Evolutionary conservation across 257 asterid genomes (phyloP).

Genomic region (Pogostemon cablin): DNA sequence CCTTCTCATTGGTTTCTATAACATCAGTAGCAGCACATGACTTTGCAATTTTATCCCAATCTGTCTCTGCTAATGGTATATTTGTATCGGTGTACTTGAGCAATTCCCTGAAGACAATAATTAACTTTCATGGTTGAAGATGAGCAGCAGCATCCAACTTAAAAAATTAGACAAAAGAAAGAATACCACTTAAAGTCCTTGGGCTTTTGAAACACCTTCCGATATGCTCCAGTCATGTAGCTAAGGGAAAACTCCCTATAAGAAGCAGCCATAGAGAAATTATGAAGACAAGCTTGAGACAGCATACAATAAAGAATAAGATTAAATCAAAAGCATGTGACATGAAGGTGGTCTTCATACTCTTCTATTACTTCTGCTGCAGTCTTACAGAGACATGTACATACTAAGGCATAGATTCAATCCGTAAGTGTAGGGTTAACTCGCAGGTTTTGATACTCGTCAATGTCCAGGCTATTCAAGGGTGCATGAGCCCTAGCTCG

Average conservation of each 20-base stretch:
- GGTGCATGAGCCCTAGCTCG: too few species aligned
- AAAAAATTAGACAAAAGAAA: conserved; percentile 24
- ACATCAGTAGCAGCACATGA: conserved; percentile 38
- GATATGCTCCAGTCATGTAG: conserved; percentile 86
- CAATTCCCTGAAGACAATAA: conserved; percentile 62
- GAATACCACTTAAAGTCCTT: conserved; percentile 85
- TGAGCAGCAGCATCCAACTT: conserved; percentile 15
- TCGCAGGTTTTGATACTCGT: too few species aligned
- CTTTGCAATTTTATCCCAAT: conserved; percentile 66
- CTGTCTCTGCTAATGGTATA: conserved; percentile 79
- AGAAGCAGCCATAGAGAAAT: conserved; percentile 27
- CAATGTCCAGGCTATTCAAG: too few species aligned
- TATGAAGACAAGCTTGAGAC: conserved; percentile 23
- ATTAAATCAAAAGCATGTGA: conserved; percentile 9
- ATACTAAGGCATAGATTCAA: too few species aligned
- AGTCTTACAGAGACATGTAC: too few species aligned
- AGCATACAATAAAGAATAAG: conserved; percentile 1
- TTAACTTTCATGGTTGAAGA: conserved; percentile 27
- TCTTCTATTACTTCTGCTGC: too few species aligned
- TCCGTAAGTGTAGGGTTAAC: too few species aligned
- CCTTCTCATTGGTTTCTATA: conserved; percentile 36
- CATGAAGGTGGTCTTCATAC: too few species aligned
- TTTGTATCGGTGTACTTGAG: conserved; percentile 68
- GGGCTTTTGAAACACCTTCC: conserved; percentile 88
- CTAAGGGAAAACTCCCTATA: conserved; percentile 86